These are phyloP conservation scores for Ligustrum vulgare DNA, from an alignment of 257 asterid species.

Conservation along the genomic window DNA sequence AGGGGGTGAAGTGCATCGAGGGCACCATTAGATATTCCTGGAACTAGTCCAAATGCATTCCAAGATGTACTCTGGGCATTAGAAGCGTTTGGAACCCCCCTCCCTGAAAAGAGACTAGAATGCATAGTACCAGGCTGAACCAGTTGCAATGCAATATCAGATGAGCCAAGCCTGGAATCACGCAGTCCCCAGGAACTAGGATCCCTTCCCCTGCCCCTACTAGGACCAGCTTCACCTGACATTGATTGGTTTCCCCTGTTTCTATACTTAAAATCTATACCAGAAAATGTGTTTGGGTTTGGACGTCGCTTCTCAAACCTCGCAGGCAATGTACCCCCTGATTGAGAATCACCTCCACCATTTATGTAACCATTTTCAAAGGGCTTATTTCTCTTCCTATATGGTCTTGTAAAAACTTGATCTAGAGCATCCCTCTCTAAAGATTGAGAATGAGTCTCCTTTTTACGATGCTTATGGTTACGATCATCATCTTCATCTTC, in stretches of 20 bases:
- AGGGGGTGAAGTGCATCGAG: conserved; percentile 75
- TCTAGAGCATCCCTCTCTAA: conserved; percentile 65
- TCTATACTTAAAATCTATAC: conserved; percentile 62
- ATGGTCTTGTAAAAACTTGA: conserved; percentile 59
- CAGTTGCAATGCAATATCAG: conserved; percentile 69
- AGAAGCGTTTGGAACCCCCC: conserved; percentile 65
- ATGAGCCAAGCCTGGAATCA: conserved; percentile 71
- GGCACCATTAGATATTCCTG: conserved; percentile 77
- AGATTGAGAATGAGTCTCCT: conserved; percentile 69
- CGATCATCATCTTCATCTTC: conserved; percentile 99
- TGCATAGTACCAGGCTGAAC: conserved; percentile 66
- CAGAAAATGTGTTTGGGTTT: conserved; percentile 53
- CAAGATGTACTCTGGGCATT: conserved; percentile 59
- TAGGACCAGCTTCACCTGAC: conserved; percentile 53
- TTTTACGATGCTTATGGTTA: conserved; percentile 92
- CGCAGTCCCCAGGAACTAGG: conserved; percentile 61
- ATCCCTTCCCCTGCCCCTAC: conserved; percentile 81
- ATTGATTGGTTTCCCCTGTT: conserved; percentile 54
- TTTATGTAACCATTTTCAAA: conserved; percentile 70
- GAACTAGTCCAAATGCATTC: conserved; percentile 80
- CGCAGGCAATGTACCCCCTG: conserved; percentile 46
- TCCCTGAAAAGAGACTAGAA: conserved; percentile 67
- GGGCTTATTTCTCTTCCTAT: conserved; percentile 68
- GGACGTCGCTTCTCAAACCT: conserved; percentile 66
- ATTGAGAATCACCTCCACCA: conserved; percentile 64